Conservation (phyloP, 805 yeast species). For the Wickerhamomyces mucosus region DNA sequence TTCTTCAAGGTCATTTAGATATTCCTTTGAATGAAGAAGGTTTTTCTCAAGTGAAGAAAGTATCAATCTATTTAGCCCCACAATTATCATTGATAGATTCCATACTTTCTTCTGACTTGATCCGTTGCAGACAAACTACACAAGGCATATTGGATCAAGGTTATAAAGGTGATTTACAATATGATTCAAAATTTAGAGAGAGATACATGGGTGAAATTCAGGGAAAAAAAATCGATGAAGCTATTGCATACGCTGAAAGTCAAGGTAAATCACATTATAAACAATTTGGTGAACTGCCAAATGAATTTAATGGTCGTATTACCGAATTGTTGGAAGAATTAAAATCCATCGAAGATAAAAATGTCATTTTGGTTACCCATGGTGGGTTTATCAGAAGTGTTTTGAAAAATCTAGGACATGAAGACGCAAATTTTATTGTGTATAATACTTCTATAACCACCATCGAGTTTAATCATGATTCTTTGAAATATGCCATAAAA, state of each 20-base stretch:
- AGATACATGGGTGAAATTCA: slow-evolving; percentile 72
- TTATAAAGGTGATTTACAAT: slow-evolving; percentile 24
- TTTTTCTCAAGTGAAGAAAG: slow-evolving; percentile 42
- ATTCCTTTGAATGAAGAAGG: slow-evolving; percentile 58
- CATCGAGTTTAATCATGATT: slow-evolving; percentile 42
- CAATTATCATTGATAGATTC: slow-evolving; percentile 20
- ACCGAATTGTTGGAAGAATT: slow-evolving; percentile 34
- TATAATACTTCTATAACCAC: slow-evolving; percentile 69
- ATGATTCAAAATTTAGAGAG: slow-evolving; percentile 45
- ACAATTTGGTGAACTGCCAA: slow-evolving; percentile 54
- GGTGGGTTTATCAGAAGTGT: slow-evolving; percentile 73
- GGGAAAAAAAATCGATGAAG: slow-evolving; percentile 64
- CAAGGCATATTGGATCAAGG: slow-evolving; percentile 14
- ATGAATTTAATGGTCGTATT: slow-evolving; percentile 39
- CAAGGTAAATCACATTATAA: slow-evolving; percentile 43
- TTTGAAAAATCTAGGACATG: slow-evolving; percentile 23
- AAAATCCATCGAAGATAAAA: slow-evolving; percentile 30
- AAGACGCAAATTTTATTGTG: slow-evolving; percentile 43
- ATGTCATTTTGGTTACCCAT: slow-evolving; percentile 60
- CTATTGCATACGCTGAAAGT: slow-evolving; percentile 36
- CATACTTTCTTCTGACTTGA: slow-evolving; percentile 31
- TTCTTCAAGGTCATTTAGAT: slow-evolving; percentile 73
- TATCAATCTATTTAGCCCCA: slow-evolving; percentile 34
- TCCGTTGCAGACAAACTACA: slow-evolving; percentile 54
- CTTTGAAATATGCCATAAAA: slow-evolving; percentile 33